phyloP scores from a whole-genome alignment of 495 filamentous ascomycete species.

The Cercophora newfieldiana region DNA sequence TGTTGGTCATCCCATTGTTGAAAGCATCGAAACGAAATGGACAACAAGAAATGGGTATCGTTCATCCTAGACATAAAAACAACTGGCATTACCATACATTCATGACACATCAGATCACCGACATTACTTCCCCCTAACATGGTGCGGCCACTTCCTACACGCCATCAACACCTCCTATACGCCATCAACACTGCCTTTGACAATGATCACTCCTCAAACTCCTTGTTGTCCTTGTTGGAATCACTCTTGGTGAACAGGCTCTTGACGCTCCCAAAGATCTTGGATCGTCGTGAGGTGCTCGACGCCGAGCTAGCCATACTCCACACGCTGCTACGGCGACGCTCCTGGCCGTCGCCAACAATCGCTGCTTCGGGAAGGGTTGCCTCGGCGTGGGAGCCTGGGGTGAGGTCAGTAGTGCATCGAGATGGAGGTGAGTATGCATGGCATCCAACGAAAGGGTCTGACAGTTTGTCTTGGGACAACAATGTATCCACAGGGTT shows the following conservation, averaged over 20 bases:
- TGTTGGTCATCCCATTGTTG: too few relatives aligned
- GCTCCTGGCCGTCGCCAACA: background rate
- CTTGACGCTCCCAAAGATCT: conserved; percentile 19
- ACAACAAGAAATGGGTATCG: background rate
- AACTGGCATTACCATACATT: background rate
- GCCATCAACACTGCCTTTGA: background rate
- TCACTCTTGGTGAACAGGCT: conserved; percentile 8
- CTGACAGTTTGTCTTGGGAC: background rate
- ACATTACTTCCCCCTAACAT: background rate
- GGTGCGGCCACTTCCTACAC: background rate
- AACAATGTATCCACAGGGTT: too few relatives aligned
- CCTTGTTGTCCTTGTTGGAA: background rate
- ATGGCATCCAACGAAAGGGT: too few relatives aligned
- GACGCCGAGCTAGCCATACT: conserved; percentile 7
- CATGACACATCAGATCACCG: background rate
- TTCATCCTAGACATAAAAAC: background rate
- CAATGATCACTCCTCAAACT: background rate
- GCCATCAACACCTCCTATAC: background rate
- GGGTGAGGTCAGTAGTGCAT: background rate
- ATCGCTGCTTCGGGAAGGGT: background rate
- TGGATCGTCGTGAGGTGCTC: conserved; percentile 13
- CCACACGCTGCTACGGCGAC: conserved; percentile 23
- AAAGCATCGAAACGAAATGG: background rate
- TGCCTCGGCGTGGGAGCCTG: conserved; percentile 6
- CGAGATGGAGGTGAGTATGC: too few relatives aligned